Percentiles rank a stretch among this genome's conserved stretches.
These are phyloP conservation scores for Streptanthus diversifolius DNA, from an alignment of 345 rosid genomes.

Conservation along the genomic window DNA sequence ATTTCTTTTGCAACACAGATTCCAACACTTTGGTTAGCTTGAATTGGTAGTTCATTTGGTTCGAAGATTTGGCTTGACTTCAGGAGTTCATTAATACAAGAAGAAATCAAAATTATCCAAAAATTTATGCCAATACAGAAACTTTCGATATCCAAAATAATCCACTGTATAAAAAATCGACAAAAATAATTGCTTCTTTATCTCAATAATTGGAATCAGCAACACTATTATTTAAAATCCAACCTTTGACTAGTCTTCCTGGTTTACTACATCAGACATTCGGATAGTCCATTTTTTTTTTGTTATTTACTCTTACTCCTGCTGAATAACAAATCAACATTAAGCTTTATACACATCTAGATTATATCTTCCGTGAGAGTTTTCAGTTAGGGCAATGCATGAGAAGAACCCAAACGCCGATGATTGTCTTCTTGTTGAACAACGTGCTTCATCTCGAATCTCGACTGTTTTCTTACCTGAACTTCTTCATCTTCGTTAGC, in stretches of 20 bases:
- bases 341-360: conserved; percentile 30
- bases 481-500: conserved; percentile 29
- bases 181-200: background rate
- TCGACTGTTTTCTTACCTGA: conserved; percentile 14
- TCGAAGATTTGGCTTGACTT: too few species aligned
- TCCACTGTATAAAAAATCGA: background rate
- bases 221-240: background rate
- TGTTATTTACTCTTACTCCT: conserved; percentile 27
- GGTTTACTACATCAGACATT: conserved; percentile 20
- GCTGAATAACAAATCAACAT: conserved; percentile 2
- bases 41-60: too few species aligned
- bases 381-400: conserved; percentile 5
- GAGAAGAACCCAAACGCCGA: conserved; percentile 12
- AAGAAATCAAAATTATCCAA: too few species aligned
- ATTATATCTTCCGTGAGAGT: background rate
- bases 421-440: conserved; percentile 30
- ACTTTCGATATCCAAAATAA: background rate
- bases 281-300: background rate
- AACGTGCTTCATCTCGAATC: conserved; percentile 54
- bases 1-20: background rate
- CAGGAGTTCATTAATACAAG: too few species aligned
- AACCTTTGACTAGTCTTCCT: conserved; percentile 13
- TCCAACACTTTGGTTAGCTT: background rate
- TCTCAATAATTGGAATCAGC: background rate
- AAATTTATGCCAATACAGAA: too few species aligned